phyloP scores from a whole-genome alignment of 768 basidiomycete genomes.

The Chiua virens region DNA sequence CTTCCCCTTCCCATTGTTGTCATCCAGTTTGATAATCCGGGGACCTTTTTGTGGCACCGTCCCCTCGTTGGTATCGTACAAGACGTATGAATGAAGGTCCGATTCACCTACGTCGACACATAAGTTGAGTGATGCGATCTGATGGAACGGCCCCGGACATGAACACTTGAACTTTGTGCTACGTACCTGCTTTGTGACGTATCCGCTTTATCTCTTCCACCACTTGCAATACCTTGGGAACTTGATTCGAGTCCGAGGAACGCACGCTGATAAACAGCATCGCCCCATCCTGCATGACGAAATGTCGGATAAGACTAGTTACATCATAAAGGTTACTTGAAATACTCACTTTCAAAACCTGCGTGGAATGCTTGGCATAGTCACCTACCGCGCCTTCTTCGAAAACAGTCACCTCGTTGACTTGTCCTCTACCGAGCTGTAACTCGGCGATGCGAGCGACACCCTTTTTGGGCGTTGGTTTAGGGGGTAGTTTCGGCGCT shows the following conservation, averaged over 20 bases:
- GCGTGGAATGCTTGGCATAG: constrained; percentile 68
- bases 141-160: background rate
- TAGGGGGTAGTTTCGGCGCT: constrained; percentile 51
- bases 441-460: constrained; percentile 70
- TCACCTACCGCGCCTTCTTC: constrained; percentile 64
- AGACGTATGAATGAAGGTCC: constrained; percentile 74
- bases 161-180: background rate
- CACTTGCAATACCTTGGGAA: constrained; percentile 77
- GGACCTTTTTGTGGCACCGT: constrained; percentile 49
- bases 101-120: constrained; percentile 50
- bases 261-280: constrained; percentile 78
- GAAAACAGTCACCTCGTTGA: constrained; percentile 71
- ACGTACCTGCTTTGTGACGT: constrained; percentile 68
- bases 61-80: constrained; percentile 53
- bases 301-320: background rate
- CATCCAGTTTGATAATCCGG: constrained; percentile 60
- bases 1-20: constrained; percentile 44
- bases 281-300: constrained; percentile 59
- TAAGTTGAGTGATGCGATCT: background rate
- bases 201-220: constrained; percentile 81
- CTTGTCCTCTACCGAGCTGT: constrained; percentile 63
- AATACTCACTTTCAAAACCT: constrained; percentile 54
- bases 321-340: too few species aligned
- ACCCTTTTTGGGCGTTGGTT: constrained; percentile 63
- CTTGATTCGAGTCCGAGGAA: constrained; percentile 59